Evolutionary conservation across 306 rosid genomes (phyloP).

Genomic region (Castanea mollissima): DNA sequence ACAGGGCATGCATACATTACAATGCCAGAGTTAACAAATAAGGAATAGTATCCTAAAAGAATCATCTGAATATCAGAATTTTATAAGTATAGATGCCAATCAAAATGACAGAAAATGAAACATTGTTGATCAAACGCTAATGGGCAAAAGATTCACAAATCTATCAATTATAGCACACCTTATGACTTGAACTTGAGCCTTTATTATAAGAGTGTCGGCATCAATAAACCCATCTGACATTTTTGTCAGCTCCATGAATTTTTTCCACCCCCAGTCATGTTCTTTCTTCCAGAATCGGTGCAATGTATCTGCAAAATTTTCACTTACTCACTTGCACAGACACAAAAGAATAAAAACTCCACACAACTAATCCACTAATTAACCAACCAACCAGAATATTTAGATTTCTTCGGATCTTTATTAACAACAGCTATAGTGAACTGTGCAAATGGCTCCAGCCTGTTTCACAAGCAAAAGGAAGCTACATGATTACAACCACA

Average conservation of each 20-base stretch:
- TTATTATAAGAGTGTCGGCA: constrained; percentile 85
- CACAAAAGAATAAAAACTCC: constrained; percentile 16
- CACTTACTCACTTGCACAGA: constrained; percentile 9
- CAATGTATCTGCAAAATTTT: constrained; percentile 71
- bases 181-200: constrained; percentile 99
- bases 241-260: constrained; percentile 97
- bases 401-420: constrained; percentile 92
- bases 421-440: constrained; percentile 95
- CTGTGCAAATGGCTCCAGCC: constrained; percentile 99
- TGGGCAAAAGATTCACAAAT: neutral
- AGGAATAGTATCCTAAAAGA: neutral
- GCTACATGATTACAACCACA: constrained; percentile 5
- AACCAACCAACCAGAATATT: constrained; percentile 81
- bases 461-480: constrained; percentile 30
- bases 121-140: neutral
- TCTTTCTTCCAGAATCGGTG: constrained; percentile 99
- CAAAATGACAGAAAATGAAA: neutral
- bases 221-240: constrained; percentile 96
- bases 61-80: neutral
- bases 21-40: neutral
- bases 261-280: constrained; percentile 99
- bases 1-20: neutral
- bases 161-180: constrained; percentile 51
- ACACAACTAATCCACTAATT: constrained; percentile 14
- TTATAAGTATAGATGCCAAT: neutral